Base-by-base conservation (phyloP, 2,329 filamentous ascomycete species). In the Aspergillus piperis region DNA sequence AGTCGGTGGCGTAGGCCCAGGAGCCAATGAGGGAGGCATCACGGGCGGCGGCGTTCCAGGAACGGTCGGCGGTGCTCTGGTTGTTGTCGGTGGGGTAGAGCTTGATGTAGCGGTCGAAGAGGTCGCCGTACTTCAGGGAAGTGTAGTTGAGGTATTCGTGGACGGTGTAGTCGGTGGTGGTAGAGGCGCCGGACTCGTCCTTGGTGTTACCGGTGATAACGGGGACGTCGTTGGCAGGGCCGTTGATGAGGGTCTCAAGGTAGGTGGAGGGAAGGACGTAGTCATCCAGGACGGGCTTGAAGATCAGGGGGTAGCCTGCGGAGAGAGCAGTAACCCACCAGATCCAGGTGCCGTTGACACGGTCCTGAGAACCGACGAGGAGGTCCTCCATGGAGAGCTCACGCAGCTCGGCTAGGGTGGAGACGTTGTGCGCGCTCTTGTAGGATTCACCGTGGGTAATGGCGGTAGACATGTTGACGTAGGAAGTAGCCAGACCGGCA, bases 171-270 rank as follows among this genome's bases (percentile, higher is more conserved):
- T 71, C 61, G 32, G 66, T 66, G 15, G 21, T 47, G 10, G 58
- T 21, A 3, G 62, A 58, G 5, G 73, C 70, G 11, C 73, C 73
- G 8, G 66, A 69, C 38, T 75, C 72, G 21, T 75, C 73, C 15
- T 71, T 71, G 27, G 70, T 74, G 59, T 75, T 75, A n/a, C 74
- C 74, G 1, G 73, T 75, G 19, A 76, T 68, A 11, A 76, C 62
- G 2, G 75, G 74, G 6, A 76, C 73, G 19, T 75, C 73, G 59
- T 73, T 74, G 47, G 70, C 72, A 0, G 70, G 66, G 0, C 71
- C 73, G 2, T 67, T 62, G 10, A 60, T 44, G 25, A 75, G 60
- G 1, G 62, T 64, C 25, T 71, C 64, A 8, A 69, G 60, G 58
- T 73, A 73, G 23, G 62, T 71, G 17, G 64, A 62, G 3, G 70